A percentile compares a stretch with the other conserved stretches of the same genome.
Evolutionary conservation across 2,329 filamentous ascomycete species (phyloP).

Genomic region (Passalora sequoiae): DNA sequence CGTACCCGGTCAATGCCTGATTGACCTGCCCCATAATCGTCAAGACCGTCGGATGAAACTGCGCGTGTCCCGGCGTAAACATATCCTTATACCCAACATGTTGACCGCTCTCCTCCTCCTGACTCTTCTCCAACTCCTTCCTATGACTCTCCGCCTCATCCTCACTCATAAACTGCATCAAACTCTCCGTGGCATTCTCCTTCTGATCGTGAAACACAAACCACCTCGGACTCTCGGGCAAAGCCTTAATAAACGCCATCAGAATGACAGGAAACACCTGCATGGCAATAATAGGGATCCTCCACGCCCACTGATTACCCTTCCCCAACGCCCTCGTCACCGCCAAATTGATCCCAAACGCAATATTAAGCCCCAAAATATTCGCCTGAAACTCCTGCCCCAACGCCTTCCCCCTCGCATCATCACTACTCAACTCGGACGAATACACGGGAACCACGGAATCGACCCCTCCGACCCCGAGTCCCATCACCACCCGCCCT

Average conservation of each 20-base stretch:
- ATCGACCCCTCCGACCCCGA: constrained; percentile 58
- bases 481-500: constrained; percentile 50
- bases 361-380: constrained; percentile 58
- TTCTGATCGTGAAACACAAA: constrained; percentile 48
- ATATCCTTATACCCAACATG: constrained; percentile 53
- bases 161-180: constrained; percentile 49
- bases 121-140: constrained; percentile 48
- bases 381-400: constrained; percentile 62
- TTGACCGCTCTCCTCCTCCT: constrained; percentile 45
- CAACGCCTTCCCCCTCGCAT: constrained; percentile 52
- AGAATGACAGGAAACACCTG: constrained; percentile 54
- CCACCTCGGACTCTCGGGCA: constrained; percentile 58
- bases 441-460: constrained; percentile 57
- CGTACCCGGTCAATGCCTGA: constrained; percentile 51
- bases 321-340: constrained; percentile 53
- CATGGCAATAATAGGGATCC: constrained; percentile 57
- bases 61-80: constrained; percentile 50
- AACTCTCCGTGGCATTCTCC: constrained; percentile 48
- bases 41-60: constrained; percentile 58
- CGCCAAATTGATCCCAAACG: constrained; percentile 55
- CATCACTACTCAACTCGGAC: constrained; percentile 53
- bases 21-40: constrained; percentile 61
- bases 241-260: constrained; percentile 47
- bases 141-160: constrained; percentile 46
- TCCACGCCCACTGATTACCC: constrained; percentile 56